A percentile compares a stretch with the other conserved stretches of the same genome.
Evolutionary conservation across 257 asterid genomes (phyloP).

Genomic region (Cruciata laevipes): DNA sequence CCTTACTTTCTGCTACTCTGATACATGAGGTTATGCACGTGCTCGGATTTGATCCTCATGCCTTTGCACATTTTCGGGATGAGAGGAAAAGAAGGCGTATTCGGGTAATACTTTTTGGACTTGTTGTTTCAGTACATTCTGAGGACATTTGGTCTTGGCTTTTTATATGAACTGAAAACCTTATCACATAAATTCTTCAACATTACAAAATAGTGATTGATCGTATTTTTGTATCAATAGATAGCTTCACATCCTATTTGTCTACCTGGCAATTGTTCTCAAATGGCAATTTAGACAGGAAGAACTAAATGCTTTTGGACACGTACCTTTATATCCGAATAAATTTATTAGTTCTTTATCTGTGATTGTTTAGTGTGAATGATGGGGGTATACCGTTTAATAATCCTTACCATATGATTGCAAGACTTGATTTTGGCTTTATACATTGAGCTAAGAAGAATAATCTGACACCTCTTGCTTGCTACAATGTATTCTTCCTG

Average conservation of each 20-base stretch:
- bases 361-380: background rate
- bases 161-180: background rate
- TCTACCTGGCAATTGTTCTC: background rate
- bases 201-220: background rate
- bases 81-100: constrained; percentile 83
- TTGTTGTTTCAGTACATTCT: background rate
- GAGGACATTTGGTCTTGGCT: background rate
- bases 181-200: background rate
- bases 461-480: background rate
- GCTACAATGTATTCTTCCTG: background rate
- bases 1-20: constrained; percentile 82
- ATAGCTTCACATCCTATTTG: background rate
- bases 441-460: too few species aligned
- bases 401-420: background rate
- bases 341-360: background rate
- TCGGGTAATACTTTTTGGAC: constrained; percentile 36
- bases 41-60: constrained; percentile 96
- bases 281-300: background rate
- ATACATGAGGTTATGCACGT: constrained; percentile 96
- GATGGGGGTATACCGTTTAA: background rate
- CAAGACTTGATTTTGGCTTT: background rate
- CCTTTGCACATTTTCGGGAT: constrained; percentile 91
- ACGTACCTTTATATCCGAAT: background rate
- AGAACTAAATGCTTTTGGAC: background rate
- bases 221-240: background rate